These are phyloP conservation scores for Annona squamosa DNA, from an alignment of 164 flowering plant species.

Conservation along the genomic window DNA sequence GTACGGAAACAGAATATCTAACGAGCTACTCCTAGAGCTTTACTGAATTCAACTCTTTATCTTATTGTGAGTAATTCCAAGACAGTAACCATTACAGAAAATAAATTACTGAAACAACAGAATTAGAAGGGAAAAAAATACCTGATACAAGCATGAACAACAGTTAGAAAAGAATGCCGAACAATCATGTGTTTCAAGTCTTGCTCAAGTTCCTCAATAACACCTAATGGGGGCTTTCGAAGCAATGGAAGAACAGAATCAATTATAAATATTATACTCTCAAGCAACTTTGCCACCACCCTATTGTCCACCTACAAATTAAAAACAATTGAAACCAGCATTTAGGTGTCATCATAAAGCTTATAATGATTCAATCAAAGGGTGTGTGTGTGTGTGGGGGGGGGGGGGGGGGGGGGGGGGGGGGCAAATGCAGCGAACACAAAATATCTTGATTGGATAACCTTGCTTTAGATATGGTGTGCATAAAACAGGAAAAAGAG, in stretches of 20 bases:
- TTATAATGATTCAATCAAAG: too few species aligned
- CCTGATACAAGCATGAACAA: slow-evolving; percentile 98
- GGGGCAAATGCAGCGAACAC: too few species aligned
- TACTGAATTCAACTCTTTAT: too few species aligned
- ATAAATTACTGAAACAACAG: background rate
- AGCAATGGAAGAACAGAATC: slow-evolving; percentile 79
- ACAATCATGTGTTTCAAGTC: slow-evolving; percentile 91
- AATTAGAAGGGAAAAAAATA: slow-evolving; percentile 20
- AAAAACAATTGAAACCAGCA: slow-evolving; percentile 14
- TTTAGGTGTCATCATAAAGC: background rate
- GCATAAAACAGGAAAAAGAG: too few species aligned
- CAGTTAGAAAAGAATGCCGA: slow-evolving; percentile 89
- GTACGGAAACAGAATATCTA: too few species aligned
- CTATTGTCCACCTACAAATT: slow-evolving; percentile 68
- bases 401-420: too few species aligned
- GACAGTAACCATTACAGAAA: background rate
- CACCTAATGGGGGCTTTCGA: slow-evolving; percentile 64
- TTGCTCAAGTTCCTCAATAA: slow-evolving; percentile 86
- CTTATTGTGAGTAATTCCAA: too few species aligned
- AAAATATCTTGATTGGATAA: too few species aligned
- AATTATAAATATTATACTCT: slow-evolving; percentile 84
- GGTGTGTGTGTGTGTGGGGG: too few species aligned
- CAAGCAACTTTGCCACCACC: slow-evolving; percentile 67
- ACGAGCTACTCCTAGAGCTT: too few species aligned
- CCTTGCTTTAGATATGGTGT: too few species aligned